Conservation (phyloP, 805 yeast genomes). For the Starmerella tilneyi region DNA sequence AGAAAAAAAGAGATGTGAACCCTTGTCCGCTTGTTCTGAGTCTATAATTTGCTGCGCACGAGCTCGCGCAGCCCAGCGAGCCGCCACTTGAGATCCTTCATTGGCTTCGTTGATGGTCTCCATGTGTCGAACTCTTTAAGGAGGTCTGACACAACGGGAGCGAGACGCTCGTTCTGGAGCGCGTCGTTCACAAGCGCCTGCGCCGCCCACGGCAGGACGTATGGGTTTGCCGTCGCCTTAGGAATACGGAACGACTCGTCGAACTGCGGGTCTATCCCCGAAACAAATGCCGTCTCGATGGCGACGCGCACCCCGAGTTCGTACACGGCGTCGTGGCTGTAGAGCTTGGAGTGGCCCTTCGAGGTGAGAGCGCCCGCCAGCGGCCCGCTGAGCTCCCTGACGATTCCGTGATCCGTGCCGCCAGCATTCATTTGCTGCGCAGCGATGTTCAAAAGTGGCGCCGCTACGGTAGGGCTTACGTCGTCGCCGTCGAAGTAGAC, state of each 20-base stretch:
- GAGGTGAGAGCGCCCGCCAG: conserved; percentile 89
- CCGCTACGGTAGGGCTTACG: conserved; percentile 67
- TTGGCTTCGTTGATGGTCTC: conserved; percentile 74
- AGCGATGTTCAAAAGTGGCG: conserved; percentile 62
- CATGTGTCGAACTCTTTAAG: conserved; percentile 62
- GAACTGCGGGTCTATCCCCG: conserved; percentile 29
- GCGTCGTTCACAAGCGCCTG: conserved; percentile 69
- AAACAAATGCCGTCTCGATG: conserved; percentile 55
- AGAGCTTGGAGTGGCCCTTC: conserved; percentile 86
- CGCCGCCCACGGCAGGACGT: conserved; percentile 83
- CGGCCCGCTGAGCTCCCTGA: conserved; percentile 69
- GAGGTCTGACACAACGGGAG: conserved; percentile 43
- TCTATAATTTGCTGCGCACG: conserved; percentile 22
- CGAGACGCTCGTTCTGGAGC: conserved; percentile 20
- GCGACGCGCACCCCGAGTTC: conserved; percentile 66
- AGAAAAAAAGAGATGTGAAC: no score
- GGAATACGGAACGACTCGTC: conserved; percentile 44
- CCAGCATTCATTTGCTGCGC: conserved; percentile 69
- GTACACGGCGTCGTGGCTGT: conserved; percentile 76
- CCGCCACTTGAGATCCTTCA: conserved; percentile 76
- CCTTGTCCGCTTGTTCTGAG: background rate
- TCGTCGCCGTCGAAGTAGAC: conserved; percentile 80
- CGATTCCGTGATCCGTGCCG: conserved; percentile 70
- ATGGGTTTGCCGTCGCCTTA: conserved; percentile 51
- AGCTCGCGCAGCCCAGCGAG: conserved; percentile 43